Conservation (phyloP, 495 filamentous ascomycete genomes). For the Talaromyces adpressus region DNA sequence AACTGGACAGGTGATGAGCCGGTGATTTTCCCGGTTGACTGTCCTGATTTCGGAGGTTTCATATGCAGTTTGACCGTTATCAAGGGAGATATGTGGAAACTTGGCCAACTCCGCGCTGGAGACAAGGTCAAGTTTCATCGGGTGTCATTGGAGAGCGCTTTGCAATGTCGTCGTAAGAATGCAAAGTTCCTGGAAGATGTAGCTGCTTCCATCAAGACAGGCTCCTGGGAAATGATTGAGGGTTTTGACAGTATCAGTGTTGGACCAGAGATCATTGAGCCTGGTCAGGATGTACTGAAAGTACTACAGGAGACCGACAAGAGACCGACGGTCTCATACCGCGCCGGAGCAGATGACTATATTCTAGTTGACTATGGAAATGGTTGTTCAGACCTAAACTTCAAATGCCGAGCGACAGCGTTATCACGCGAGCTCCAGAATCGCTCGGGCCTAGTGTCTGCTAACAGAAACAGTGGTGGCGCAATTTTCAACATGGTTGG, state of each 20-base stretch:
- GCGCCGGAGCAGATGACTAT: constrained; percentile 44
- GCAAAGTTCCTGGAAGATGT: constrained; percentile 31
- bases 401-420: constrained; percentile 41
- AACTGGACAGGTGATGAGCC: constrained; percentile 45
- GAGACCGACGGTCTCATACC: constrained; percentile 9
- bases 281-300: neutral
- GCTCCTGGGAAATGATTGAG: constrained; percentile 18
- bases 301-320: neutral
- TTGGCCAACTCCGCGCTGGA: constrained; percentile 56
- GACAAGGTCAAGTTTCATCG: constrained; percentile 40
- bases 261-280: neutral
- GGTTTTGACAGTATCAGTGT: constrained; percentile 12
- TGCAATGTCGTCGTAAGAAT: constrained; percentile 23
- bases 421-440: constrained; percentile 34
- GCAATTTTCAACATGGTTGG: constrained; percentile 40
- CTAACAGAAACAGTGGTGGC: constrained; percentile 23
- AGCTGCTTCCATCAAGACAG: neutral
- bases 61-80: constrained; percentile 46
- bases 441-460: constrained; percentile 9
- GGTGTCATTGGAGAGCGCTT: constrained; percentile 39
- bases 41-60: constrained; percentile 55
- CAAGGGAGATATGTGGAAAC: constrained; percentile 48
- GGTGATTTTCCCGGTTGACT: constrained; percentile 48
- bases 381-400: constrained; percentile 41
- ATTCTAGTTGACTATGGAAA: constrained; percentile 48